Conservation (phyloP, 2,329 filamentous ascomycete species). For the Fusarium palustre region DNA sequence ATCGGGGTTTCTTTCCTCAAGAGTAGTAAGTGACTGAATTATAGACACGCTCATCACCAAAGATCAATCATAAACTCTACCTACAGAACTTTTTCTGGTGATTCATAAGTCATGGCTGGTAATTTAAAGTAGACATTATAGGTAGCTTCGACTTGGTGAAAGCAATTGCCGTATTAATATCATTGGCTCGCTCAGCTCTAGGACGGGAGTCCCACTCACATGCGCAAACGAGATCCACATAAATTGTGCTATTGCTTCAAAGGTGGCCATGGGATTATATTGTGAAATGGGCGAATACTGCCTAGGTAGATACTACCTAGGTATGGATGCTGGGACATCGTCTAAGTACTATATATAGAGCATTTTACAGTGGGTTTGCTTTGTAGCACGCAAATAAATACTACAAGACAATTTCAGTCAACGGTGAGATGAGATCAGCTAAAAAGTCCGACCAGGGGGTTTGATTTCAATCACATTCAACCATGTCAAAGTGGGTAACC, state of each 20-base stretch:
- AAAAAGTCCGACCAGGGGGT: neutral
- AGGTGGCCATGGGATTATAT: neutral
- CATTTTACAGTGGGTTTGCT: neutral
- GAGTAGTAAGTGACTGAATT: neutral
- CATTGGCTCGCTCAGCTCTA: constrained; percentile 30
- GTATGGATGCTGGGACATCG: neutral
- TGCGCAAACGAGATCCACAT: neutral
- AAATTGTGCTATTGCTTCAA: neutral
- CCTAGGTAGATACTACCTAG: neutral
- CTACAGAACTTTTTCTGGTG: neutral
- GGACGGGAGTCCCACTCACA: constrained; percentile 33
- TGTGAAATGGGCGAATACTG: neutral
- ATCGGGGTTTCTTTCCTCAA: neutral
- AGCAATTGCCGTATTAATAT: neutral
- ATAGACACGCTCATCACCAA: neutral
- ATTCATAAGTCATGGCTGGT: neutral
- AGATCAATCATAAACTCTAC: neutral
- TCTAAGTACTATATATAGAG: neutral
- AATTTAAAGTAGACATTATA: neutral
- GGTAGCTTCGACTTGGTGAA: neutral
- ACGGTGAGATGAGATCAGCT: neutral
- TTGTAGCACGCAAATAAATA: neutral
- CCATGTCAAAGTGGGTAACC: neutral
- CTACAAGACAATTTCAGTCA: neutral
- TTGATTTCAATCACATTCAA: neutral